These are phyloP conservation scores for Aspergillus puulaauensis DNA, from an alignment of 2,329 filamentous ascomycete species.

Conservation along the genomic window DNA sequence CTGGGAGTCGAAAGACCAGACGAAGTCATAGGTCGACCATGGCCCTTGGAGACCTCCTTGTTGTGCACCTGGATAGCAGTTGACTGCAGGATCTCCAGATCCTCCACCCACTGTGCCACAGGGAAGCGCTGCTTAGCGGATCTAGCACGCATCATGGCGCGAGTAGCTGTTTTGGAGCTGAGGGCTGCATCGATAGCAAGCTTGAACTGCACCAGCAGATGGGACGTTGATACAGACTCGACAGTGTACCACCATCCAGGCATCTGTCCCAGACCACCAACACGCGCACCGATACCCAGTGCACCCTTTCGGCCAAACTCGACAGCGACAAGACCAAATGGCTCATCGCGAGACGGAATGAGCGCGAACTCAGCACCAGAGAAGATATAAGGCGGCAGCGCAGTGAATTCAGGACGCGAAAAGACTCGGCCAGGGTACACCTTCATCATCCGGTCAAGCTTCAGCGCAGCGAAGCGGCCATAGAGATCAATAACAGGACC, in stretches of 20 bases:
- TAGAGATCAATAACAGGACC: conserved; percentile 68
- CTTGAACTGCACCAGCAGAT: conserved; percentile 65
- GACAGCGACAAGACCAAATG: conserved; percentile 67
- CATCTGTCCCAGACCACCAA: conserved; percentile 68
- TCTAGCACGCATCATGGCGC: conserved; percentile 58
- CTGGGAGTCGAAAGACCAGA: conserved; percentile 33
- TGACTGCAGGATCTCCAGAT: conserved; percentile 61
- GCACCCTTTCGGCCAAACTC: conserved; percentile 69
- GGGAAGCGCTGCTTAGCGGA: conserved; percentile 67
- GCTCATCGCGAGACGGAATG: conserved; percentile 69
- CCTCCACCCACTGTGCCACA: conserved; percentile 66
- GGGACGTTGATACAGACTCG: conserved; percentile 62
- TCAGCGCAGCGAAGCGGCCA: conserved; percentile 66
- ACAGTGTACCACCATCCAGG: conserved; percentile 71
- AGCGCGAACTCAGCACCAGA: conserved; percentile 68
- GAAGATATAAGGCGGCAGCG: conserved; percentile 65
- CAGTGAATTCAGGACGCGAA: conserved; percentile 67
- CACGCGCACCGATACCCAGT: conserved; percentile 64
- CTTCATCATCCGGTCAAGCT: conserved; percentile 64
- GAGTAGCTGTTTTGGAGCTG: conserved; percentile 50
- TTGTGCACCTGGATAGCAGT: conserved; percentile 58
- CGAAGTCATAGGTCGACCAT: conserved; percentile 36
- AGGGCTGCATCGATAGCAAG: conserved; percentile 56
- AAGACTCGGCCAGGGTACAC: conserved; percentile 65
- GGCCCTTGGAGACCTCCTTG: conserved; percentile 32